A percentile compares a stretch with the other conserved stretches of the same genome.
Conservation (phyloP, 1,284 basidiomycete species). For the Microbotryum intermedium region DNA sequence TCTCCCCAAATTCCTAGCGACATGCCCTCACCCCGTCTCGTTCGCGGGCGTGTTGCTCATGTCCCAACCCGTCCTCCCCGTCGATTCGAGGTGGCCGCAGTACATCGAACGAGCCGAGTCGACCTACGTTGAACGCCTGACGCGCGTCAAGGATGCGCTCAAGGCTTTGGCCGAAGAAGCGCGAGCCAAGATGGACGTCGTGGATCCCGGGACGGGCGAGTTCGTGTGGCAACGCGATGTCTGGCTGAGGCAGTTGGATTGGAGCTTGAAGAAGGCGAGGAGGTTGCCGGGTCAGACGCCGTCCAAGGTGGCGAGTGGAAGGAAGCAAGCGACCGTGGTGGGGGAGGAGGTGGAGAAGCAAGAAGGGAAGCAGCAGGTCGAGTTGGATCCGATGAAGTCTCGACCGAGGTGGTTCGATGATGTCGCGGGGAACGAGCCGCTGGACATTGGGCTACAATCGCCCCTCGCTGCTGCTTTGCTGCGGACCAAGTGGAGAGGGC, state of each 20-base stretch:
- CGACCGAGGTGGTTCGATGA: background rate
- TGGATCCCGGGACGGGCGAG: slow-evolving; percentile 34
- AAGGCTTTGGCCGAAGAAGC: slow-evolving; percentile 55
- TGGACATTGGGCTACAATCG: slow-evolving; percentile 15
- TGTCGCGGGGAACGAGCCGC: background rate
- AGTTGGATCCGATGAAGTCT: background rate
- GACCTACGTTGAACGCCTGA: slow-evolving; percentile 67
- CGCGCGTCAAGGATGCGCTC: slow-evolving; percentile 60
- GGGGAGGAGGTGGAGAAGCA: background rate
- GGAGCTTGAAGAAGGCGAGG: slow-evolving; percentile 66
- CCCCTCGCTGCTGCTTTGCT: slow-evolving; percentile 31
- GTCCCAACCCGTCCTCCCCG: slow-evolving; percentile 84
- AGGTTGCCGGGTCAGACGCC: slow-evolving; percentile 14
- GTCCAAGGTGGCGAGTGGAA: background rate
- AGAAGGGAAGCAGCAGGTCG: background rate
- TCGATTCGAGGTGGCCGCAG: slow-evolving; percentile 77
- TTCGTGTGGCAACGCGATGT: slow-evolving; percentile 61
- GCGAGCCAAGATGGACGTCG: slow-evolving; percentile 46
- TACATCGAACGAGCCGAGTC: slow-evolving; percentile 72
- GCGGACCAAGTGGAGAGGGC: slow-evolving; percentile 24
- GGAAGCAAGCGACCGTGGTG: background rate
- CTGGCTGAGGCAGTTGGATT: slow-evolving; percentile 89
- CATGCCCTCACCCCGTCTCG: slow-evolving; percentile 86
- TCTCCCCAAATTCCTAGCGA: slow-evolving; percentile 71
- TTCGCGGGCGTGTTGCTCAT: slow-evolving; percentile 87